Base-by-base conservation (phyloP, 495 filamentous ascomycete genomes). In the Penicillium paxilli region DNA sequence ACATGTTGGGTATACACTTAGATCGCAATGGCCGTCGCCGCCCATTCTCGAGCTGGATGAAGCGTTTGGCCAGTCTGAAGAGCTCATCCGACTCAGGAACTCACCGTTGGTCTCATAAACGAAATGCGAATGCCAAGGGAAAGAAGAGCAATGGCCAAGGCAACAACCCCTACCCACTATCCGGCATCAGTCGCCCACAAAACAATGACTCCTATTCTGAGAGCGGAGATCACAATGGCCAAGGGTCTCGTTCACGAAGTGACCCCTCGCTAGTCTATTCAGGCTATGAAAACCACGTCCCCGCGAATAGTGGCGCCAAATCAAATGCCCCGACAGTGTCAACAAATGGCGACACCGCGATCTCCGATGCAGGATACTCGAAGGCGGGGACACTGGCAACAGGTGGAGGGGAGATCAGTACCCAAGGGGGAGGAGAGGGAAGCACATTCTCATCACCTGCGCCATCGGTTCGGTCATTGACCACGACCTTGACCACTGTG, bases 381-480 rank as follows among this genome's bases (percentile, higher is more conserved):
- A 91, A 95, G 64, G 84, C 87, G 28, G 87, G 82, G 4, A 95
- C 90, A 24, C 85, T 80, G 59, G 90, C 87, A 49, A 80, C 79
- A 23, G 68, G 59, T 0, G 84, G 80, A 11, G 84, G 85, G 50
- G 84, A 80, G 8, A 59, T 88, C 40, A 86, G 87, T 51, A 83
- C 83, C 3, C 81, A 79, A 37, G 80, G 83, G 41, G 91, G 89
- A 47, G 88, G 87, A 16, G 90, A 77, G 60, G 80, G 81, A 61
- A 92, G 90, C 80, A 94, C 89, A 8, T 98, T 96, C 68, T 96
- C 92, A 6, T 97, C 94, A 0, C 94, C 93, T 4, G 87, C 90
- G 9, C 92, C 92, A 3, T 97, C 92, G 4, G 86, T 94, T 22
- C 90, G 88, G 48, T 97, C 92, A 1, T 78, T 98, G 44, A 91